Base-by-base conservation (phyloP, 305 asterid species). In the Rubia peregrina region DNA sequence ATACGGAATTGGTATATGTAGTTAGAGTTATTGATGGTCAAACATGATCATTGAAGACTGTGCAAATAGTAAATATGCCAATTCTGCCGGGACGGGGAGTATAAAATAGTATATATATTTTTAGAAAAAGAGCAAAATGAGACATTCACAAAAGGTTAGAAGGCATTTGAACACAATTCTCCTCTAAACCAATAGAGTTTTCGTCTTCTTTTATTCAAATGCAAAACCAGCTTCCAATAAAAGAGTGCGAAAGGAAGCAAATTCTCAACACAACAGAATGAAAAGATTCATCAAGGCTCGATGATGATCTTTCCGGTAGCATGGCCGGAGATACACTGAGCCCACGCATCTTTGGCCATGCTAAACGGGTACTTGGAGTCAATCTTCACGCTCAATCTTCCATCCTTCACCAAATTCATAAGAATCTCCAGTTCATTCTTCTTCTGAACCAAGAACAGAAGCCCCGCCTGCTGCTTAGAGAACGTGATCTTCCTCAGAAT, bases 221-320 rank as follows among this genome's bases (percentile, higher is more conserved):
- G 59, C 24, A 17, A 51, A 51, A 51, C 24, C 59, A 33, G 38
- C 38, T 33, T 33, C 38, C 38, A 33, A 33, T 3, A 33, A 33
- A 2, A 2, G 38, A 3, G 38, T 33, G 5, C 38, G 3, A 33
- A 49, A 14, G 21, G 56, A 49, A 49, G 19, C 56, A 16, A 5
- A 49, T 49, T 49, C 21, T 49, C 57, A 49, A 49, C 57, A 16
- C 57, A 16, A 6, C 16, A 51, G 6, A 17, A 14, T 13, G 8
- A 51, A 51, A 12, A 51, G n/a, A 42, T 9, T 14, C 55, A 55
- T 57, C 62, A 57, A 19, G 13, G 84, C 65, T 82, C 84, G 62
- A 87, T 80, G 7, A 90, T 59, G 63, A 89, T 78, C 85, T 93
- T 93, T 60, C 96, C 96, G 2, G 96, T 89, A 1, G 95, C 98